These are phyloP conservation scores for Ophiostoma pallidulum DNA, from an alignment of 2,329 filamentous ascomycete genomes.

Conservation along the genomic window DNA sequence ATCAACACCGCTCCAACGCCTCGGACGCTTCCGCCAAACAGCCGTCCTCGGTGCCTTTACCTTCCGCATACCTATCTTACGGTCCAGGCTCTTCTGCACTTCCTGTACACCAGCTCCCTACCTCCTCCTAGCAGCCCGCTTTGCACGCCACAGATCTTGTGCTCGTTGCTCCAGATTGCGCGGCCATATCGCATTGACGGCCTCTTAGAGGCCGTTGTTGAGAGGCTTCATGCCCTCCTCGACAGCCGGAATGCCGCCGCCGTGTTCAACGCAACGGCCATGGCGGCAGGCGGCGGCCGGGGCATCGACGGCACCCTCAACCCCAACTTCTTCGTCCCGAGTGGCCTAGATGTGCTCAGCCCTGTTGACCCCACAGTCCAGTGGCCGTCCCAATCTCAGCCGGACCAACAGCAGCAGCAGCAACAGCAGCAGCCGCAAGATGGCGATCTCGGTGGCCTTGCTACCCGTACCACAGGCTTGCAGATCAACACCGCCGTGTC, in stretches of 20 bases:
- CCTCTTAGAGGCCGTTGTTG: conserved; percentile 82
- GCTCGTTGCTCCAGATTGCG: conserved; percentile 86
- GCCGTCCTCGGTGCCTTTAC: conserved; percentile 77
- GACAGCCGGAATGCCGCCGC: conserved; percentile 92
- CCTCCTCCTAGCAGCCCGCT: conserved; percentile 66
- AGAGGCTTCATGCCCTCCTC: conserved; percentile 77
- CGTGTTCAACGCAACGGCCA: conserved; percentile 95
- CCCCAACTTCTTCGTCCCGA: conserved; percentile 51
- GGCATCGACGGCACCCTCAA: conserved; percentile 61
- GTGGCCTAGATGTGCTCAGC: conserved; percentile 35
- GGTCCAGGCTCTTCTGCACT: conserved; percentile 82
- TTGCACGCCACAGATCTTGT: conserved; percentile 90
- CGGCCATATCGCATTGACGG: conserved; percentile 91
- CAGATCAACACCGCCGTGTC: conserved; percentile 40
- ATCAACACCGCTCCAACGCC: conserved; percentile 50
- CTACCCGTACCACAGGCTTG: conserved; percentile 30
- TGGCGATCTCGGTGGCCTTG: conserved; percentile 23
- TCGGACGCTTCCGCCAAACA: conserved; percentile 46
- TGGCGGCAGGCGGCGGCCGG: conserved; percentile 89
- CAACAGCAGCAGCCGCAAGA: conserved; percentile 13
- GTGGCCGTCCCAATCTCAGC: conserved; percentile 6
- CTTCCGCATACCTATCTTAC: conserved; percentile 88
- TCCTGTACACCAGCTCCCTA: conserved; percentile 84
- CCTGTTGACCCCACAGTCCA: conserved; percentile 15
- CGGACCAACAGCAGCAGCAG: conserved; percentile 11